phyloP scores from a whole-genome alignment of 805 yeast species.

The Candida chauliodis region DNA sequence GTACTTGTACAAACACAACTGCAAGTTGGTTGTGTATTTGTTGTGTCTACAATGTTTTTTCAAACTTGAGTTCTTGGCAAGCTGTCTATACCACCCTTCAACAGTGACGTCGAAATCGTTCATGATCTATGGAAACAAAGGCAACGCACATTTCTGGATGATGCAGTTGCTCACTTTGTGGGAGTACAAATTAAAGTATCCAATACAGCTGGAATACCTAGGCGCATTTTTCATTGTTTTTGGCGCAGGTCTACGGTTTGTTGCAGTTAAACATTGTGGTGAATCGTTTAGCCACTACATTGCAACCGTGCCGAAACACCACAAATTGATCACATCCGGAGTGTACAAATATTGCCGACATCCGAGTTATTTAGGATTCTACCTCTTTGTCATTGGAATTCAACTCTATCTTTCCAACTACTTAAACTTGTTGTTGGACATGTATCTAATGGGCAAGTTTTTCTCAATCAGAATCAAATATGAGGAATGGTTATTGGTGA shows the following conservation, averaged over 20 bases:
- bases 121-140: conserved; percentile 32
- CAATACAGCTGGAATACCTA: not conserved
- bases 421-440: conserved; percentile 14
- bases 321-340: conserved; percentile 28
- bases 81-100: conserved; percentile 22
- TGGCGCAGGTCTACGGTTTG: conserved; percentile 25
- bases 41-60: conserved; percentile 20
- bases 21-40: conserved; percentile 14
- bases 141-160: conserved; percentile 27
- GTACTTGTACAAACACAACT: not conserved
- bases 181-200: conserved; percentile 17
- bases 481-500: conserved; percentile 31
- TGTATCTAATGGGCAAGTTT: conserved; percentile 20
- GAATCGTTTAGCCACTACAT: conserved; percentile 33
- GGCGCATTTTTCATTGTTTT: conserved; percentile 16
- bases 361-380: conserved; percentile 39
- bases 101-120: conserved; percentile 26
- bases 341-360: conserved; percentile 29
- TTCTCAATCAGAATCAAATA: conserved; percentile 28
- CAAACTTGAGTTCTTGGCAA: conserved; percentile 25
- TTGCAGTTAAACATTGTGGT: conserved; percentile 33
- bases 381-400: conserved; percentile 28
- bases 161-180: conserved; percentile 22
- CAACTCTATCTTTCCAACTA: conserved; percentile 25
- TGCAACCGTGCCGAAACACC: conserved; percentile 14